Conservation (phyloP, 2,329 filamentous ascomycete genomes). For the Amauroascus verrucosus region DNA sequence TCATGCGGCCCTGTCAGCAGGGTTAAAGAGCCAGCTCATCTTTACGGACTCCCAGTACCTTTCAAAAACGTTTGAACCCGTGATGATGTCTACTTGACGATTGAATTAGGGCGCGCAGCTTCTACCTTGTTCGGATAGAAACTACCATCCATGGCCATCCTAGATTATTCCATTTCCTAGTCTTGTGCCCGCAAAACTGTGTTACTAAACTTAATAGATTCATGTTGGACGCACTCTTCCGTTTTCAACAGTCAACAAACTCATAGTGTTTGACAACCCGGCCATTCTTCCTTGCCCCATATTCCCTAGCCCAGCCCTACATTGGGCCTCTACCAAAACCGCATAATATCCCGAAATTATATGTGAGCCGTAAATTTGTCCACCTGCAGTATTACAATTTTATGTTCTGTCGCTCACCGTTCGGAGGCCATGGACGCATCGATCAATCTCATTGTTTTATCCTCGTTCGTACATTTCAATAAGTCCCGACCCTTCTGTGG, state of each 20-base stretch:
- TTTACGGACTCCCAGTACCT: too few relatives aligned
- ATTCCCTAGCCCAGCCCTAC: too few relatives aligned
- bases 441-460: conserved; percentile 4
- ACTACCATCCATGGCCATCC: neutral
- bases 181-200: too few relatives aligned
- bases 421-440: neutral
- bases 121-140: neutral
- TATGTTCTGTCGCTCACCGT: too few relatives aligned
- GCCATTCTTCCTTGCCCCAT: neutral
- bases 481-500: neutral
- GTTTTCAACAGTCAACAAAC: neutral
- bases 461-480: neutral
- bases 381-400: too few relatives aligned
- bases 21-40: neutral
- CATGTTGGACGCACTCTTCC: neutral
- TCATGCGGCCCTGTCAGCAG: neutral
- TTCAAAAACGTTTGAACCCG: too few relatives aligned
- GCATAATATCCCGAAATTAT: too few relatives aligned
- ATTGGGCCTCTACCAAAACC: too few relatives aligned
- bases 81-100: neutral
- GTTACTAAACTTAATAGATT: too few relatives aligned
- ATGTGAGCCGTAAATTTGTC: neutral
- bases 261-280: neutral
- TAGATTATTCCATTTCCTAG: neutral
- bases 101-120: neutral